Conservation (phyloP, 768 basidiomycete species). For the Gyrodon lividus region DNA sequence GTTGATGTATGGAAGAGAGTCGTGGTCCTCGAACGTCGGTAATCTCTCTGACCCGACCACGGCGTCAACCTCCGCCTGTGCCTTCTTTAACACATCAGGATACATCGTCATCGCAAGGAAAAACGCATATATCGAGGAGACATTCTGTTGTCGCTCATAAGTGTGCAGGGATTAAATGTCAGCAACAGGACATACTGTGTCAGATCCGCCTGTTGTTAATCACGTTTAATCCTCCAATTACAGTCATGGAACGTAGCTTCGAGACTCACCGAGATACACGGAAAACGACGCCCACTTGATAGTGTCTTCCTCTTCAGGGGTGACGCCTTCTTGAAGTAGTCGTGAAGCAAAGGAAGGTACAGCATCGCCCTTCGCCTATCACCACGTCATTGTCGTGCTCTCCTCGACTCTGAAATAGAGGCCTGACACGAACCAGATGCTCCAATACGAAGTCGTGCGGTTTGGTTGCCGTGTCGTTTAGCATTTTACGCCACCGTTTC, state of each 20-base stretch:
- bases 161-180: not conserved
- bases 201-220: slow-evolving; percentile 23
- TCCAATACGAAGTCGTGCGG: slow-evolving; percentile 12
- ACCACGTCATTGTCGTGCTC: not conserved
- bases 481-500: slow-evolving; percentile 2
- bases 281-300: slow-evolving; percentile 17
- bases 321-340: slow-evolving; percentile 7
- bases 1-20: slow-evolving; percentile 15
- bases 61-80: slow-evolving; percentile 14
- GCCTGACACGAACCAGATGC: slow-evolving; percentile 11
- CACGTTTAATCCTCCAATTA: not conserved
- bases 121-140: slow-evolving; percentile 10
- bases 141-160: slow-evolving; percentile 13
- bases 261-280: slow-evolving; percentile 16
- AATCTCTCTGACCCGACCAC: slow-evolving; percentile 12
- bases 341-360: slow-evolving; percentile 12
- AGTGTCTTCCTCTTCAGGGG: slow-evolving; percentile 8
- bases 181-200: slow-evolving; percentile 25
- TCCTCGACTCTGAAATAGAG: not conserved
- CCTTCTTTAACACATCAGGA: slow-evolving; percentile 7
- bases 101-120: slow-evolving; percentile 19
- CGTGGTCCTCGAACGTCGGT: slow-evolving; percentile 10
- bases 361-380: slow-evolving; percentile 11
- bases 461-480: not conserved
- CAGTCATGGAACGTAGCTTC: not conserved